phyloP scores from a whole-genome alignment of 2,329 filamentous ascomycete species.

The Pseudocercospora eumusae region DNA sequence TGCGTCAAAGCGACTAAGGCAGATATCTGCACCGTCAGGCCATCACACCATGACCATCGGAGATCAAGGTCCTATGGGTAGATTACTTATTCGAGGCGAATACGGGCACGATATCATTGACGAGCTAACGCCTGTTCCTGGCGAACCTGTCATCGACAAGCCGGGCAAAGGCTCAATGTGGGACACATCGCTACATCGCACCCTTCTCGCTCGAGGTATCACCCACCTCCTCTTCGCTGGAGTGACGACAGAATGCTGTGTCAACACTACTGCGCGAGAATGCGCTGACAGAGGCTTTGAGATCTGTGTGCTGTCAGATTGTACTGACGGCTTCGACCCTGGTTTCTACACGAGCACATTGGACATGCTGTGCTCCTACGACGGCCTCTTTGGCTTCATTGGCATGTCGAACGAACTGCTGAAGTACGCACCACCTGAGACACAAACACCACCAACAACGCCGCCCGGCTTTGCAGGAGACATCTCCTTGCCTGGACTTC shows the following conservation, averaged over 20 bases:
- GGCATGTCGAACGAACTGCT: constrained; percentile 47
- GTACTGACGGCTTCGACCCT: constrained; percentile 52
- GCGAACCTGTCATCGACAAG: constrained; percentile 60
- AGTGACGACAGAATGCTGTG: constrained; percentile 62
- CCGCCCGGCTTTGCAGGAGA: constrained; percentile 46
- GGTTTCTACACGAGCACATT: constrained; percentile 51
- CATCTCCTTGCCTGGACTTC: constrained; percentile 48
- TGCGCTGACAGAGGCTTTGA: constrained; percentile 63
- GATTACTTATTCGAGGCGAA: constrained; percentile 56
- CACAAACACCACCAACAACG: constrained; percentile 42
- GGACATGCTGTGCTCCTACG: constrained; percentile 55
- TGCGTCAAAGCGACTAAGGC: constrained; percentile 53
- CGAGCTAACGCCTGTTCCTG: constrained; percentile 54
- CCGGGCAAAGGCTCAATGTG: constrained; percentile 62
- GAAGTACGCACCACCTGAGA: constrained; percentile 37
- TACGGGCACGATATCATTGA: constrained; percentile 59
- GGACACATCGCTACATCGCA: constrained; percentile 57
- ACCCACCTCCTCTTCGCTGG: constrained; percentile 61
- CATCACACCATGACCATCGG: constrained; percentile 54
- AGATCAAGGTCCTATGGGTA: constrained; percentile 56
- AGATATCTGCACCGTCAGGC: constrained; percentile 50
- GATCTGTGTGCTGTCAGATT: constrained; percentile 56
- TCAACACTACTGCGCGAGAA: constrained; percentile 58
- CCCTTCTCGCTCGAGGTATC: constrained; percentile 56
- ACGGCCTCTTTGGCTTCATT: constrained; percentile 56